These are phyloP conservation scores for Xylaria sp. DNA, from an alignment of 2,329 filamentous ascomycete species.

Conservation along the genomic window DNA sequence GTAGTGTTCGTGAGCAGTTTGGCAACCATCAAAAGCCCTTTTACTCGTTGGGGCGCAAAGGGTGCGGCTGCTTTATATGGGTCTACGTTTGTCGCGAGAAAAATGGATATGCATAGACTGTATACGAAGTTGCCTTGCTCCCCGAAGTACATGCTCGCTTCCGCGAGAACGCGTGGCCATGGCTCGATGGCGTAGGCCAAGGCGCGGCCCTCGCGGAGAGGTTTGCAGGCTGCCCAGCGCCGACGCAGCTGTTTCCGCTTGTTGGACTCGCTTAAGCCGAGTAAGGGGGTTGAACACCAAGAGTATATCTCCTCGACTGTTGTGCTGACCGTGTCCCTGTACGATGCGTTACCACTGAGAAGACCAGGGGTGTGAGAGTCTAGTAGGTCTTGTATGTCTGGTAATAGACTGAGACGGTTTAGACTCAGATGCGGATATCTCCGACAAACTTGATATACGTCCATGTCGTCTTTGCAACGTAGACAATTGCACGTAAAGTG, in stretches of 20 bases:
- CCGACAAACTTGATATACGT: slow-evolving; percentile 63
- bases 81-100: slow-evolving; percentile 59
- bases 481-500: slow-evolving; percentile 63
- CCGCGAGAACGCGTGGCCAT: slow-evolving; percentile 56
- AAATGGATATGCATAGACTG: slow-evolving; percentile 59
- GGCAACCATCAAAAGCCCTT: slow-evolving; percentile 61
- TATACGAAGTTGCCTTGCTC: slow-evolving; percentile 55
- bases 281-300: slow-evolving; percentile 40
- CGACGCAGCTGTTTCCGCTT: slow-evolving; percentile 45
- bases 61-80: slow-evolving; percentile 61
- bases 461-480: slow-evolving; percentile 61
- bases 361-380: slow-evolving; percentile 46
- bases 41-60: slow-evolving; percentile 61
- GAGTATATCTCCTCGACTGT: slow-evolving; percentile 48
- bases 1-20: slow-evolving; percentile 63
- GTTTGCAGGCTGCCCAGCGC: slow-evolving; percentile 53
- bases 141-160: slow-evolving; percentile 58
- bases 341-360: slow-evolving; percentile 41
- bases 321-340: too few species aligned
- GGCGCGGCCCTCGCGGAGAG: slow-evolving; percentile 51
- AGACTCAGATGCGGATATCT: slow-evolving; percentile 54
- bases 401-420: slow-evolving; percentile 58
- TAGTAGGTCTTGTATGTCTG: slow-evolving; percentile 50
- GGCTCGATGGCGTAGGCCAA: slow-evolving; percentile 63
- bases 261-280: slow-evolving; percentile 15